Evolutionary conservation across 805 yeast species (phyloP).

Genomic region (Suhomyces vadensis): DNA sequence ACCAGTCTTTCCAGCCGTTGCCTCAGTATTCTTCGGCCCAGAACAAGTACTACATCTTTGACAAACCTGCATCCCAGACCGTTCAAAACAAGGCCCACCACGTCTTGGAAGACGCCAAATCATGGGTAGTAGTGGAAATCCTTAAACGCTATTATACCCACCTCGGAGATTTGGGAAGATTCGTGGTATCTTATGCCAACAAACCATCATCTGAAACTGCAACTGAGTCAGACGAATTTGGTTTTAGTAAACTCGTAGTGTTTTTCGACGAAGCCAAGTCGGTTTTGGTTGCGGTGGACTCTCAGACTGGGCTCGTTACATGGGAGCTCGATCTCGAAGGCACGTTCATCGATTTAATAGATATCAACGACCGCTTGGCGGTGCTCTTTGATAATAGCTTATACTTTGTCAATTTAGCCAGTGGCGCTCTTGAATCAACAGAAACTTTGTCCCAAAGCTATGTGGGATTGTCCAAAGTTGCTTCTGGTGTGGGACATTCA

Average conservation of each 20-base stretch:
- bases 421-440: slow-evolving; percentile 16
- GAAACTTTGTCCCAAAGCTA: not conserved
- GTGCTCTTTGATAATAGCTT: slow-evolving; percentile 15
- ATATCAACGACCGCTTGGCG: slow-evolving; percentile 13
- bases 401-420: slow-evolving; percentile 14
- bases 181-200: slow-evolving; percentile 14
- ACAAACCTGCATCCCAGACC: slow-evolving; percentile 31
- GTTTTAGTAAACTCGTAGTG: slow-evolving; percentile 34
- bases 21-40: slow-evolving; percentile 6
- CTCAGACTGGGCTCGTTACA: slow-evolving; percentile 8
- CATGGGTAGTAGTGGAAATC: slow-evolving; percentile 9
- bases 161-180: slow-evolving; percentile 34
- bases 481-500: not conserved
- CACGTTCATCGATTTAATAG: slow-evolving; percentile 13
- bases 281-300: slow-evolving; percentile 11
- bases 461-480: not conserved
- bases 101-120: slow-evolving; percentile 29
- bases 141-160: slow-evolving; percentile 30
- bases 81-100: slow-evolving; percentile 32
- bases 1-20: not conserved
- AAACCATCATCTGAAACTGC: not conserved
- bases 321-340: not conserved
- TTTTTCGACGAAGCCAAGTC: slow-evolving; percentile 20
- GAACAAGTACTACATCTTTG: slow-evolving; percentile 23
- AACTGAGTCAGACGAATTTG: slow-evolving; percentile 25